Percentiles rank a stretch among this genome's conserved stretches.
phyloP scores from a whole-genome alignment of 2,329 filamentous ascomycete species.

The Aureobasidium sp. region DNA sequence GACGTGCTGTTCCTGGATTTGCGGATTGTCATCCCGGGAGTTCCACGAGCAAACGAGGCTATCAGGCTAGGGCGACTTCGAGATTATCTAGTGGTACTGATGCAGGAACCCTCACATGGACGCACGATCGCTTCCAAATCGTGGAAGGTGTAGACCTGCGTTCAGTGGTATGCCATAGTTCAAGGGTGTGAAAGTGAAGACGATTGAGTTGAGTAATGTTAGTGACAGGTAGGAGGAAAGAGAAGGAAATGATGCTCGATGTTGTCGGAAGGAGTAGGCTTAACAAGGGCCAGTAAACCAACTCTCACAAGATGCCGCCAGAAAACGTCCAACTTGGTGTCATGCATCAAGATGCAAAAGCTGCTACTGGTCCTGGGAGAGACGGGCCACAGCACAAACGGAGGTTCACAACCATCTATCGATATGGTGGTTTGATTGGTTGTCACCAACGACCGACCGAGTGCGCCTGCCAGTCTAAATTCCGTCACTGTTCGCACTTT shows the following conservation, averaged over 20 bases:
- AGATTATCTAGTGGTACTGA: background rate
- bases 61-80: background rate
- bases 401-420: background rate
- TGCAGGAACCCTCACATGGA: slow-evolving; percentile 10
- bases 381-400: background rate
- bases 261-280: background rate
- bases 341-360: background rate
- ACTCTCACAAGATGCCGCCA: background rate
- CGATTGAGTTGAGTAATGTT: background rate
- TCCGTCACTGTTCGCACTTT: slow-evolving; percentile 7
- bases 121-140: slow-evolving; percentile 10
- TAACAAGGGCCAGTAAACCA: background rate
- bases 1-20: background rate
- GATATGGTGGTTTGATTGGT: background rate
- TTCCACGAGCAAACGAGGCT: background rate
- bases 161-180: background rate
- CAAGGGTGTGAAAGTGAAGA: background rate
- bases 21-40: background rate
- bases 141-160: background rate
- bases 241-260: background rate
- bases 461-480: slow-evolving; percentile 1
- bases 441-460: background rate
- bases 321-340: background rate
- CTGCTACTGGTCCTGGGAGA: background rate
- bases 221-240: background rate